These are phyloP conservation scores for Ascoidea tarda DNA, from an alignment of 805 yeast genomes.

Conservation along the genomic window DNA sequence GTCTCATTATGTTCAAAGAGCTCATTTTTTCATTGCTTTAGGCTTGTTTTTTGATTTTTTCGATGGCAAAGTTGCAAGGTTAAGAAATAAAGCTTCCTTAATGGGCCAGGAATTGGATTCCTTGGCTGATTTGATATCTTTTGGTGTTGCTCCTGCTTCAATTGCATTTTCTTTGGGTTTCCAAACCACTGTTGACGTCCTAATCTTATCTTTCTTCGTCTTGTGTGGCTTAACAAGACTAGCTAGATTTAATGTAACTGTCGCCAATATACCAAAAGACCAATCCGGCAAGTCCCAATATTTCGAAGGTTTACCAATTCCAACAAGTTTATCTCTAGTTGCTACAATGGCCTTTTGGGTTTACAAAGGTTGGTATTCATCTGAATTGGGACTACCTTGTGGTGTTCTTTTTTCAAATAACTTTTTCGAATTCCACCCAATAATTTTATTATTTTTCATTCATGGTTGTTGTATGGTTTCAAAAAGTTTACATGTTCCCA, in stretches of 20 bases:
- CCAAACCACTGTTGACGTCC: constrained; percentile 68
- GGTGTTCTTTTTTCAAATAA: constrained; percentile 45
- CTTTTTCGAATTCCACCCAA: constrained; percentile 61
- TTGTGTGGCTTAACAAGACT: constrained; percentile 87
- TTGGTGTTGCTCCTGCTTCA: constrained; percentile 91
- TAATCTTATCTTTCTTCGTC: constrained; percentile 70
- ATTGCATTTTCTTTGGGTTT: constrained; percentile 88
- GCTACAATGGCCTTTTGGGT: constrained; percentile 57
- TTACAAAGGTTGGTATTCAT: constrained; percentile 24
- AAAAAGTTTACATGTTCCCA: constrained; percentile 83
- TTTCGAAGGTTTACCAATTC: constrained; percentile 96
- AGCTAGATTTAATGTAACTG: constrained; percentile 92
- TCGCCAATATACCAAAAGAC: constrained; percentile 86
- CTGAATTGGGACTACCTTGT: constrained; percentile 34
- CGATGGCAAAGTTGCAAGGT: constrained; percentile 92
- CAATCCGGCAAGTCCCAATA: constrained; percentile 72
- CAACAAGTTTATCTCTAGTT: constrained; percentile 71
- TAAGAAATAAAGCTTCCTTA: constrained; percentile 79
- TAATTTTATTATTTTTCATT: constrained; percentile 44
- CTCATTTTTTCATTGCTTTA: constrained; percentile 76
- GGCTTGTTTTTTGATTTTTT: constrained; percentile 94
- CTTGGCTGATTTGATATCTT: constrained; percentile 85
- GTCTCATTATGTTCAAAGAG: constrained; percentile 66
- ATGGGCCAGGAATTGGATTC: constrained; percentile 98
- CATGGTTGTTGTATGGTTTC: constrained; percentile 90